Evolutionary conservation across 495 filamentous ascomycete genomes (phyloP), one percentile per base, ranked within the genome.

Genomic region (Aspergillus nidulans): DNA sequence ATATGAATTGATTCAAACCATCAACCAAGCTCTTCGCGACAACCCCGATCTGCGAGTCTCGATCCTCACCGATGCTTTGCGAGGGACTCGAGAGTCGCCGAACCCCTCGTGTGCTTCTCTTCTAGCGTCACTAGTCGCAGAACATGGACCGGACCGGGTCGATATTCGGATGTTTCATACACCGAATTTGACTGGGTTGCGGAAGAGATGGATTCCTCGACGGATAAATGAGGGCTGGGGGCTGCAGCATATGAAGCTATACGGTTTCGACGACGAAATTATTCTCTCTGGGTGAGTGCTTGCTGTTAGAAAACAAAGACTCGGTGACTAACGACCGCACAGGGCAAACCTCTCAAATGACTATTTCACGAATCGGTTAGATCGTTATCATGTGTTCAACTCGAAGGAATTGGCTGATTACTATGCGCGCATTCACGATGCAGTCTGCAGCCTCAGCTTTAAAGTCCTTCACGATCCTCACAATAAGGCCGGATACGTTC

Each of bases 211-310:
- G 59, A 80, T 97, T 40, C 94, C 94, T 2, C 86, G 83, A 58
- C 81, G 94, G 9, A 90, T 97, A 64, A 99, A 99, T 61, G 94
- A 99, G 68, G 94, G 94, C 32, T 99, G 94, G 92, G 94, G 94
- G 13, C 72, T 99, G 40, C 94, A 99, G 65, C 94, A 99, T 65
- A 99, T 99, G 90, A 99, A 99, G 78, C 79, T 99, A 0, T 99
- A 99, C 60, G 94, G 95, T 0, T 71, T 96, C 39, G 94, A 99
- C 57, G 91, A 97, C 63, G 92, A 97, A 69, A 85, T 99, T 46
- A 94, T 99, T 32, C 79, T 99, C 24, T 95, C 91, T 2, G 94
- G 94, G 84, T 89, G 78, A 34, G 76, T 41, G 20, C 50, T 16
- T 20, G 32, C 20, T 23, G 1, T 18, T 21, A 52, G 19, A 52